Conservation (phyloP, 1,284 basidiomycete genomes). For the Limonomyces culmigenus region DNA sequence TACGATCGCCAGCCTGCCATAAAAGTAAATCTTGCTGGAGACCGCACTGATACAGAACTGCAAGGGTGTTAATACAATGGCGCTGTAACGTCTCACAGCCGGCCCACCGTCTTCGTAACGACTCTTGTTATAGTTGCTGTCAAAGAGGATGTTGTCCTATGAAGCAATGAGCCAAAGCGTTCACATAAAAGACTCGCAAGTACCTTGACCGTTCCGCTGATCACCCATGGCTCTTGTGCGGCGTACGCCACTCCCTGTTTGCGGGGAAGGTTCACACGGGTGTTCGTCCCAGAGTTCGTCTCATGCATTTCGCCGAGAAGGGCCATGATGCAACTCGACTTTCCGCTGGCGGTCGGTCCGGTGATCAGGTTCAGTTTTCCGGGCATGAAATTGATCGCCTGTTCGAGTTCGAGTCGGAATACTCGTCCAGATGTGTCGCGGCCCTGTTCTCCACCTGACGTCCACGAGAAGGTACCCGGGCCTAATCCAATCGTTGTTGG, state of each 20-base stretch:
- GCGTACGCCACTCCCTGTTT: slow-evolving; percentile 26
- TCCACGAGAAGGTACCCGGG: too few relatives aligned
- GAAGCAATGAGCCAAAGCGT: neutral
- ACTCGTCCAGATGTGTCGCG: too few relatives aligned
- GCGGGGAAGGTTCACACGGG: slow-evolving; percentile 25
- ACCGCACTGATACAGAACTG: slow-evolving; percentile 22
- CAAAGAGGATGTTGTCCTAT: slow-evolving; percentile 27
- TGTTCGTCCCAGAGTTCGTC: slow-evolving; percentile 11
- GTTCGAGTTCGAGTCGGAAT: too few relatives aligned
- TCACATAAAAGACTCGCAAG: neutral
- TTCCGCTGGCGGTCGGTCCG: too few relatives aligned
- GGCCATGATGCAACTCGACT: too few relatives aligned
- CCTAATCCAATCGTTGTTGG: too few relatives aligned
- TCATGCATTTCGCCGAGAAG: slow-evolving; percentile 25
- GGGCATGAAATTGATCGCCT: too few relatives aligned
- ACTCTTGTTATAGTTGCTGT: slow-evolving; percentile 21
- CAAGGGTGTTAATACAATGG: slow-evolving; percentile 7
- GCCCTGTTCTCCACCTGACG: too few relatives aligned
- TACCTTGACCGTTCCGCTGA: slow-evolving; percentile 24
- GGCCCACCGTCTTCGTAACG: slow-evolving; percentile 23
- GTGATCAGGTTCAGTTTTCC: too few relatives aligned
- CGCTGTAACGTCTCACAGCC: neutral
- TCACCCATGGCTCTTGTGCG: slow-evolving; percentile 26
- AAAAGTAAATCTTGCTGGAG: slow-evolving; percentile 15
- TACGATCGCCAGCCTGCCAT: slow-evolving; percentile 2